A percentile compares a stretch with the other conserved stretches of the same genome.
Evolutionary conservation across 306 rosid genomes (phyloP).

Genomic region (Clitoria ternatea): DNA sequence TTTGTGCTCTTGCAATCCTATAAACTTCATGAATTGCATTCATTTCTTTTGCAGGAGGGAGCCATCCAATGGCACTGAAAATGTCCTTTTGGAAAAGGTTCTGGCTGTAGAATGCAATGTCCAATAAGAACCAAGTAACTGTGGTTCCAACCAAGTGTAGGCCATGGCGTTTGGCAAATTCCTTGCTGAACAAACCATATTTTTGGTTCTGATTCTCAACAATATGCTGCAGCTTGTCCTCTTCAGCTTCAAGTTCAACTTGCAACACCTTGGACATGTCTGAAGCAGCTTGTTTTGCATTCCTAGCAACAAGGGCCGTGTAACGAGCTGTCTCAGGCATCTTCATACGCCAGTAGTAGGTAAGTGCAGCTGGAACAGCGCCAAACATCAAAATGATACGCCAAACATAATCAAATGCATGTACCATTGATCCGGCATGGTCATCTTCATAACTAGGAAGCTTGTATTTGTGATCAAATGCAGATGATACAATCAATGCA

Average conservation of each 20-base stretch:
- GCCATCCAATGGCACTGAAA: constrained; percentile 74
- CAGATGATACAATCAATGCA: constrained; percentile 48
- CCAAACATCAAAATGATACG: constrained; percentile 74
- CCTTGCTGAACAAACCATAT: constrained; percentile 56
- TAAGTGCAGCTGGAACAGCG: constrained; percentile 62
- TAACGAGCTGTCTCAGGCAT: constrained; percentile 93
- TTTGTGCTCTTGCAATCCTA: constrained; percentile 72
- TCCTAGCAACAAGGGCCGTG: constrained; percentile 73
- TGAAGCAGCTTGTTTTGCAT: constrained; percentile 65
- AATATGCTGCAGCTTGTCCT: constrained; percentile 27
- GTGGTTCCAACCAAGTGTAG: constrained; percentile 75
- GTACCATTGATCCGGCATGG: constrained; percentile 29
- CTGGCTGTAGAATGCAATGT: constrained; percentile 86
- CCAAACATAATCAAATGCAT: constrained; percentile 70
- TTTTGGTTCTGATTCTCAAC: not conserved
- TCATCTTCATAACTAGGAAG: constrained; percentile 38
- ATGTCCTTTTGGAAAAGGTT: constrained; percentile 92
- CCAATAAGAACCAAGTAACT: constrained; percentile 71
- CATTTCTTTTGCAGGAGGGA: constrained; percentile 60
- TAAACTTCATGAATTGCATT: constrained; percentile 70
- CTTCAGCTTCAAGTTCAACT: constrained; percentile 55
- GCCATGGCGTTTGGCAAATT: constrained; percentile 65
- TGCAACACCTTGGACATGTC: constrained; percentile 85
- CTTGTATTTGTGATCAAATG: constrained; percentile 46
- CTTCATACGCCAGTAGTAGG: constrained; percentile 96